Conservation (phyloP, 305 asterid species). For the Rubia occidens region DNA sequence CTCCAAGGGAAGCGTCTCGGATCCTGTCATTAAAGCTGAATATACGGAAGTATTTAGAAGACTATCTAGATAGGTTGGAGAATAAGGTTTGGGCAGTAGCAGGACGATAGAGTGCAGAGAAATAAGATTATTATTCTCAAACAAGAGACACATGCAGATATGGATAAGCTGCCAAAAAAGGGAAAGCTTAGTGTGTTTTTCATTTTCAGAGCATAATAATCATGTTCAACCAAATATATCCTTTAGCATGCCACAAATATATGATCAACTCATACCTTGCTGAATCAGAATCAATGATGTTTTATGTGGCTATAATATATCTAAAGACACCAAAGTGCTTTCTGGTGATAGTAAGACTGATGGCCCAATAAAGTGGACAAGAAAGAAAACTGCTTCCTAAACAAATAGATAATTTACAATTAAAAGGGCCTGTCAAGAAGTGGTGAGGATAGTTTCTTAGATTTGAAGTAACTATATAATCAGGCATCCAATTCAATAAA, state of each 20-base stretch:
- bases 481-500: slow-evolving; percentile 9
- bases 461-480: background rate
- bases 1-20: slow-evolving; percentile 94
- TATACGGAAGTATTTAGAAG: slow-evolving; percentile 12
- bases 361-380: background rate
- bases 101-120: background rate
- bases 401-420: background rate
- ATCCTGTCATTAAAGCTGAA: slow-evolving; percentile 96
- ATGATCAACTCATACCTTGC: background rate
- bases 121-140: background rate
- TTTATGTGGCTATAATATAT: background rate
- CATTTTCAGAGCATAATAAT: no score
- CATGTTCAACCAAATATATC: background rate
- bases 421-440: background rate
- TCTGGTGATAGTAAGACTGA: background rate
- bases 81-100: background rate
- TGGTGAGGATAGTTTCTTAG: background rate
- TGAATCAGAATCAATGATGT: background rate
- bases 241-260: background rate
- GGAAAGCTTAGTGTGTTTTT: background rate
- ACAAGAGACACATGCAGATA: background rate
- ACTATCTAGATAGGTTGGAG: background rate
- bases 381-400: background rate
- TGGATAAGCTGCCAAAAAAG: background rate
- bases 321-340: background rate